phyloP scores from a whole-genome alignment of 441 rosid genomes.

The Dalechampia spathulata region DNA sequence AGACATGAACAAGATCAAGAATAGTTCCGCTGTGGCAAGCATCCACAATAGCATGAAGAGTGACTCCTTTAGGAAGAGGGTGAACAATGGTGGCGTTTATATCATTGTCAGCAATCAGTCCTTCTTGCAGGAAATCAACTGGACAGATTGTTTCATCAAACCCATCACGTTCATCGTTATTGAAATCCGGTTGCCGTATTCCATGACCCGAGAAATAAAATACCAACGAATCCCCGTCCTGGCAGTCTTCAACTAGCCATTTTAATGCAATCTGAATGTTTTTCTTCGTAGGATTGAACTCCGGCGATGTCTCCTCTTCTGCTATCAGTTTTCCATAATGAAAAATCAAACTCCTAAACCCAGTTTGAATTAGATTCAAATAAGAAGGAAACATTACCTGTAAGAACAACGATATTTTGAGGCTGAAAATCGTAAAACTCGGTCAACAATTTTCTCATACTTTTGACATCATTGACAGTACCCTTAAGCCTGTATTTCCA shows the following conservation, averaged over 20 bases:
- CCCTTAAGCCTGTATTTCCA: conserved; percentile 40
- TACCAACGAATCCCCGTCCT: conserved; percentile 31
- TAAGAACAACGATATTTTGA: conserved; percentile 30
- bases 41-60: conserved; percentile 52
- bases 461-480: conserved; percentile 37
- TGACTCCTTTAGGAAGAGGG: conserved; percentile 39
- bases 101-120: conserved; percentile 39
- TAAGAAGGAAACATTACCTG: conserved; percentile 24
- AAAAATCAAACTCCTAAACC: too few relatives aligned
- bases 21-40: conserved; percentile 63
- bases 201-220: conserved; percentile 59
- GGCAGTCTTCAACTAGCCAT: conserved; percentile 41
- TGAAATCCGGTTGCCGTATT: conserved; percentile 30
- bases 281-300: conserved; percentile 35
- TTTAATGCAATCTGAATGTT: conserved; percentile 30
- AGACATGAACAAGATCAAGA: conserved; percentile 37
- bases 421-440: conserved; percentile 5
- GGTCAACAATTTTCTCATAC: conserved; percentile 28
- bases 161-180: conserved; percentile 39
- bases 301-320: conserved; percentile 26
- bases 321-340: not conserved
- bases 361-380: not conserved
- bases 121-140: conserved; percentile 33
- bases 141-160: conserved; percentile 52
- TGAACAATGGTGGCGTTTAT: conserved; percentile 38